phyloP scores from a whole-genome alignment of 345 rosid genomes.

The Lepidium didymum region DNA sequence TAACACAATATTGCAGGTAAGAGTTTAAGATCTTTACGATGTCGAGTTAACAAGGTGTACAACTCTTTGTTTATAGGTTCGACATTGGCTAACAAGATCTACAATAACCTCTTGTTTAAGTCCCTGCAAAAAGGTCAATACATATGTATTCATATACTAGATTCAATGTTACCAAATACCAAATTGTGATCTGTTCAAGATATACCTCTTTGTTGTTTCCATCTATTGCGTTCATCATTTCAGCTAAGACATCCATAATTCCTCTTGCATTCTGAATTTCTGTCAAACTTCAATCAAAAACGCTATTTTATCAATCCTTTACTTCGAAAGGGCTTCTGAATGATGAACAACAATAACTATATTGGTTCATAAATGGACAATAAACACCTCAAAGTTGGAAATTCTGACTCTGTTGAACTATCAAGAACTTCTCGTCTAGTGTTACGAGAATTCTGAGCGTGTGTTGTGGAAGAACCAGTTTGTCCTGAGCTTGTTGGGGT shows the following conservation, averaged over 20 bases:
- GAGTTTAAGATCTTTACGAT: constrained; percentile 40
- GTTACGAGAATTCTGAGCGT: constrained; percentile 53
- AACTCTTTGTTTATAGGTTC: constrained; percentile 90
- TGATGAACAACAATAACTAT: too few relatives aligned
- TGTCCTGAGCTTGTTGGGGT: constrained; percentile 69
- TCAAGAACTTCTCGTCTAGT: constrained; percentile 47
- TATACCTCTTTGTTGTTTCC: constrained; percentile 82
- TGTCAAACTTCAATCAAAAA: constrained; percentile 52
- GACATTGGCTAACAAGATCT: constrained; percentile 95
- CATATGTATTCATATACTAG: neutral
- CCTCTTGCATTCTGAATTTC: constrained; percentile 98
- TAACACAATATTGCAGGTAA: neutral
- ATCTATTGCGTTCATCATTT: constrained; percentile 88
- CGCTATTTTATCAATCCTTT: neutral
- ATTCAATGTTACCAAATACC: neutral
- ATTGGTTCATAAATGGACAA: too few relatives aligned
- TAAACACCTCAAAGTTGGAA: constrained; percentile 74
- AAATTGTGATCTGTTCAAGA: neutral
- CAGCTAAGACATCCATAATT: constrained; percentile 91
- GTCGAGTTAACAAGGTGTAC: constrained; percentile 99
- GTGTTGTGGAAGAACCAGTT: constrained; percentile 59
- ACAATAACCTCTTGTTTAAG: constrained; percentile 90
- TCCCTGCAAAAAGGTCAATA: constrained; percentile 41
- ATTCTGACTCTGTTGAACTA: constrained; percentile 71
- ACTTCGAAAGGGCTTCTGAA: too few relatives aligned